phyloP scores from a whole-genome alignment of 1,284 basidiomycete genomes.

The Sporisorium scitamineum region DNA sequence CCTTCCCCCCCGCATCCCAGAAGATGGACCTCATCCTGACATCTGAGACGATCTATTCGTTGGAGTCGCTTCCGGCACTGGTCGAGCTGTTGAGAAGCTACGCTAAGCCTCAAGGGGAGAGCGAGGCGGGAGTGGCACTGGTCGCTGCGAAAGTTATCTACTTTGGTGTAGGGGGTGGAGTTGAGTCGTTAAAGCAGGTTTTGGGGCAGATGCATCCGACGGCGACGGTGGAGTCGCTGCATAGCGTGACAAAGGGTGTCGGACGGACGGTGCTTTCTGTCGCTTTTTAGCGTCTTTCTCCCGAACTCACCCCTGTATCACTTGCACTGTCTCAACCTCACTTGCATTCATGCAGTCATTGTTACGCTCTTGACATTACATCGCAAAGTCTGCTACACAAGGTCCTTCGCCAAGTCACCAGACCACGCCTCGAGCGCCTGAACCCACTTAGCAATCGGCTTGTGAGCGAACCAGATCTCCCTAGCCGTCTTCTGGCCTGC shows the following conservation, averaged over 20 bases:
- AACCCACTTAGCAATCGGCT: constrained; percentile 45
- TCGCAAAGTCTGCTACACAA: too few relatives aligned
- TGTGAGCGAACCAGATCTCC: constrained; percentile 52
- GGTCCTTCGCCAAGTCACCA: constrained; percentile 45
- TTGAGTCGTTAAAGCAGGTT: constrained; percentile 78
- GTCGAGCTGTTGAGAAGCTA: constrained; percentile 72
- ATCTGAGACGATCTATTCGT: constrained; percentile 91
- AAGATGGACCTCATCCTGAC: constrained; percentile 79
- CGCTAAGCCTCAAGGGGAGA: constrained; percentile 1
- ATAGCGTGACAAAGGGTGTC: constrained; percentile 48
- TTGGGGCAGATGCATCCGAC: constrained; percentile 68
- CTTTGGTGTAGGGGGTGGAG: constrained; percentile 94
- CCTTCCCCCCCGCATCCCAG: constrained; percentile 22
- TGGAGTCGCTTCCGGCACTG: constrained; percentile 78
- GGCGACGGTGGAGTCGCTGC: constrained; percentile 18
- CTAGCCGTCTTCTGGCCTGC: constrained; percentile 34
- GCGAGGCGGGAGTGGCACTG: constrained; percentile 72
- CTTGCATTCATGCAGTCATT: not conserved
- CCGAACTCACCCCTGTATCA: not conserved
- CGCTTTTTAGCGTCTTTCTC: constrained; percentile 16
- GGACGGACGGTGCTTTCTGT: constrained; percentile 53
- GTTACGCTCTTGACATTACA: not conserved
- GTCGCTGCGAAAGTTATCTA: constrained; percentile 92
- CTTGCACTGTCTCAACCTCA: not conserved
- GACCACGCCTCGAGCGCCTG: constrained; percentile 50